Base-by-base conservation (phyloP, 345 rosid species). In the Salix suchowensis region DNA sequence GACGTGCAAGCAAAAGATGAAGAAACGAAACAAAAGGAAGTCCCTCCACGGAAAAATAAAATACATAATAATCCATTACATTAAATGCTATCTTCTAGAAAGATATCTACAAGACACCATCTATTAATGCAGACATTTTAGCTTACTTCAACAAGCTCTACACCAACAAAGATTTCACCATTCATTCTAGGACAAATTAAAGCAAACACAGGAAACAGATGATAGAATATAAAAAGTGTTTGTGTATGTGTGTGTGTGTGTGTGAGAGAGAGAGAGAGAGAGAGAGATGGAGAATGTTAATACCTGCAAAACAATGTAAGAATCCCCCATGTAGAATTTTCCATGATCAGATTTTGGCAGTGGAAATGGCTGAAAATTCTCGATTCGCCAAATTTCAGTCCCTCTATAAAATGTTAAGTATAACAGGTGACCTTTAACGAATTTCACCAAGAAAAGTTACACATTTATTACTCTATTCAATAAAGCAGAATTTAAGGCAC, bases 351-450 rank as follows among this genome's bases (percentile, higher is more conserved):
- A 84, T 78, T 92, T 94, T 5, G 95, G 97, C 79, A 96, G 79
- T 44, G 87, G 88, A 77, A 91, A 95, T 23, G 97, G 97, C 82
- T 87, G 92, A 86, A 96, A 96, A 80, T 96, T 84, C 89, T 96
- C 99, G 65, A 94, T 92, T 82, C 98, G 90, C 99, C 99, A 96
- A 72, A 92, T 94, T 74, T 96, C 99, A 84, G 88, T 88, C 71
- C 99, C 99, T 68, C 99, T 96, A 79, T 6, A 72, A 60, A 82
- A 24, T 13, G 93, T 96, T 85, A 92, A 89, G 93, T 74, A 76
- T n/a, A 80, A 87, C 88, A 83, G 72, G 69, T 34, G 46, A 44
- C 5, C 64, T n/a, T 60, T 44, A 46, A 58, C n/a, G 34, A 37
- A 24, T 55, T 37, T 54, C 32, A 32, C 28, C 5, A 23, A 50